phyloP scores from a whole-genome alignment of 495 filamentous ascomycete genomes.

The Friedmanniomyces endolithicus region DNA sequence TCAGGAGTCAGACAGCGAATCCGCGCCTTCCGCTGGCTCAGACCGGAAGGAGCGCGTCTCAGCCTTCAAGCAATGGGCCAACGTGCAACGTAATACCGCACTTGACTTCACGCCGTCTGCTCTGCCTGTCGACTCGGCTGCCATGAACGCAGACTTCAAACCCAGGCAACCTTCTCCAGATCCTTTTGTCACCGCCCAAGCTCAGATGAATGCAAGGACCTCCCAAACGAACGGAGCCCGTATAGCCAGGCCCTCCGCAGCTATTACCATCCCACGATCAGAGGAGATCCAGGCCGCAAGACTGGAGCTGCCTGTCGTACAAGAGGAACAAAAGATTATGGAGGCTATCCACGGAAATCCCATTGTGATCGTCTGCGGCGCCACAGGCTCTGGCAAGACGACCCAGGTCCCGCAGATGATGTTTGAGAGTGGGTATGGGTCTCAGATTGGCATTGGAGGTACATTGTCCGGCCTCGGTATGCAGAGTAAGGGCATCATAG shows the following conservation, averaged over 20 bases:
- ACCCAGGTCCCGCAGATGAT: slow-evolving; percentile 95
- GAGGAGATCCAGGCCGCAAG: slow-evolving; percentile 65
- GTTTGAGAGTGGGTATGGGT: slow-evolving; percentile 83
- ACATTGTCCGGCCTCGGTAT: slow-evolving; percentile 41
- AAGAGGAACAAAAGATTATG: slow-evolving; percentile 96
- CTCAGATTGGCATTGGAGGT: neutral
- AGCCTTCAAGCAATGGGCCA: slow-evolving; percentile 94
- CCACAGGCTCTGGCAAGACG: slow-evolving; percentile 93
- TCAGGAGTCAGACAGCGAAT: slow-evolving; percentile 33
- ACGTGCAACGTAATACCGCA: slow-evolving; percentile 68
- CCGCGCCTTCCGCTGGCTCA: slow-evolving; percentile 2
- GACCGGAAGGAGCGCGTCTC: slow-evolving; percentile 36
- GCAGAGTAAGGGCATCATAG: slow-evolving; percentile 80
- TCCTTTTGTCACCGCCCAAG: slow-evolving; percentile 28
- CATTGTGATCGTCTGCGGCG: slow-evolving; percentile 82
- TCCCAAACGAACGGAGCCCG: slow-evolving; percentile 39
- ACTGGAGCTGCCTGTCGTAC: slow-evolving; percentile 74
- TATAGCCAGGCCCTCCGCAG: slow-evolving; percentile 1
- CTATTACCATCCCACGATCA: slow-evolving; percentile 43
- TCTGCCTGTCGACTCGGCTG: neutral
- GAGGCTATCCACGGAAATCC: slow-evolving; percentile 87
- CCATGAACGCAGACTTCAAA: slow-evolving; percentile 39
- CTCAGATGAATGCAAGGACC: slow-evolving; percentile 51
- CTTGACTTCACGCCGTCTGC: slow-evolving; percentile 45
- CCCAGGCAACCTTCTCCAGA: slow-evolving; percentile 57